Base-by-base conservation (phyloP, 495 filamentous ascomycete genomes). In the Neurospora sp. region DNA sequence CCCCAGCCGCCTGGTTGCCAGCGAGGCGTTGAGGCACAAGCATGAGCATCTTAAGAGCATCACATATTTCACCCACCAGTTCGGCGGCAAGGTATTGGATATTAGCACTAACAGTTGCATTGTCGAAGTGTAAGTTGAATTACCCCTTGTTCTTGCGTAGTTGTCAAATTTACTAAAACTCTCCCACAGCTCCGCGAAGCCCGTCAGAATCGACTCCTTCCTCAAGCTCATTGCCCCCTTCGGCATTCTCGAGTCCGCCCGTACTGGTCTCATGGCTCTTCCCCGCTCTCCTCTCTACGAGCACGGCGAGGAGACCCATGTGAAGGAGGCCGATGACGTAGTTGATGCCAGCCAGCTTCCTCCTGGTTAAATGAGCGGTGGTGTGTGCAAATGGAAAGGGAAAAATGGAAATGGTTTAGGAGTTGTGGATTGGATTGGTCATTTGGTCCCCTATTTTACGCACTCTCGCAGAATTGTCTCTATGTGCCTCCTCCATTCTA, bases 91-190 rank as follows among this genome's bases (percentile, higher is more conserved):
- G 83, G 91, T 99, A 28, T 82, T 98, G 81, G 96, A 99, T 85
- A 98, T 99, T 76, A 97, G 93, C 84, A 97, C 91, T 75, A 97
- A 93, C 81, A 98, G 95, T 84, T 98, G 95, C 84, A 98, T 98
- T 83, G 94, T 99, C 75, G 96, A 99, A 82, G 82, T 99, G 93
- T 96, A 88, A 87, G 92, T 90, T 70, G 43, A 40, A 17, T 9
- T 36, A n/a, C 48, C 39, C 31, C 21, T 40, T 8, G 66, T 7
- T 42, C 21, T 10, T 6, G 19, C 10, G 40, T 19, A 38, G 5
- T 11, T 71, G 31, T n/a, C 45, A 72, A 71, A 62, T 24, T 7
- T 70, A 71, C 43, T 73, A 73, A 76, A 70, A 72, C 73, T 15
- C 31, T 6, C 31, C 69, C 70, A 73, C 74, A 96, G 93, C 36